These are phyloP conservation scores for Hypoxylon sp. DNA, from an alignment of 2,329 filamentous ascomycete genomes.

Conservation along the genomic window DNA sequence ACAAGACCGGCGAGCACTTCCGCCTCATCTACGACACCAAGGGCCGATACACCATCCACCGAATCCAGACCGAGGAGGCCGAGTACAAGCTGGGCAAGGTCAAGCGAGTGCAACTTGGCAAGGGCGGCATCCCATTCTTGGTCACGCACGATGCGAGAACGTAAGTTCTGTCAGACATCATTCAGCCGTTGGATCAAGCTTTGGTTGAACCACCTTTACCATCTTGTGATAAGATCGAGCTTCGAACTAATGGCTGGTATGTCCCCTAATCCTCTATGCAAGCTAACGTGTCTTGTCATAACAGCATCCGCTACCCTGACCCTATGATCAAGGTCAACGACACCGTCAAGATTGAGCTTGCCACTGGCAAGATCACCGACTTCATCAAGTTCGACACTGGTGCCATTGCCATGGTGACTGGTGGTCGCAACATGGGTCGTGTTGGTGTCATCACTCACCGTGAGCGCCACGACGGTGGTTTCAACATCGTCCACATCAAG, in stretches of 20 bases:
- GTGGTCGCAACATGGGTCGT: conserved; percentile 99
- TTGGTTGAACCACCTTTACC: conserved; percentile 74
- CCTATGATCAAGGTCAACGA: conserved; percentile 99
- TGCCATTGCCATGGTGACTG: conserved; percentile 97
- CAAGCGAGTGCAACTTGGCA: conserved; percentile 99
- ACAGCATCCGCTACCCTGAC: conserved; percentile 99
- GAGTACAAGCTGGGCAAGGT: conserved; percentile 99
- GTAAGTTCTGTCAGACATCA: conserved; percentile 98
- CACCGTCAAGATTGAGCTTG: conserved; percentile 98
- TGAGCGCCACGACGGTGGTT: conserved; percentile 99
- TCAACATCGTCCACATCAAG: conserved; percentile 99
- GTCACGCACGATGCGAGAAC: conserved; percentile 99
- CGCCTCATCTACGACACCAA: conserved; percentile 99
- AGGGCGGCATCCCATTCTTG: conserved; percentile 99
- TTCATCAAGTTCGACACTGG: conserved; percentile 99
- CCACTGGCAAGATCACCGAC: conserved; percentile 97
- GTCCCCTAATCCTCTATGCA: conserved; percentile 52
- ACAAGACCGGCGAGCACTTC: conserved; percentile 99
- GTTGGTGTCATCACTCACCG: conserved; percentile 99
- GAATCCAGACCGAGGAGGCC: conserved; percentile 98
- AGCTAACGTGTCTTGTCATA: conserved; percentile 56
- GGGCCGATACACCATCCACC: conserved; percentile 99
- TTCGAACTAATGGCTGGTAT: conserved; percentile 67
- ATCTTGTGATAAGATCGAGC: conserved; percentile 53
- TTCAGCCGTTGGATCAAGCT: conserved; percentile 99